A percentile compares a stretch with the other conserved stretches of the same genome.
Evolutionary conservation across 2,329 filamentous ascomycete species (phyloP).

Genomic region (Paraphoma sp.): DNA sequence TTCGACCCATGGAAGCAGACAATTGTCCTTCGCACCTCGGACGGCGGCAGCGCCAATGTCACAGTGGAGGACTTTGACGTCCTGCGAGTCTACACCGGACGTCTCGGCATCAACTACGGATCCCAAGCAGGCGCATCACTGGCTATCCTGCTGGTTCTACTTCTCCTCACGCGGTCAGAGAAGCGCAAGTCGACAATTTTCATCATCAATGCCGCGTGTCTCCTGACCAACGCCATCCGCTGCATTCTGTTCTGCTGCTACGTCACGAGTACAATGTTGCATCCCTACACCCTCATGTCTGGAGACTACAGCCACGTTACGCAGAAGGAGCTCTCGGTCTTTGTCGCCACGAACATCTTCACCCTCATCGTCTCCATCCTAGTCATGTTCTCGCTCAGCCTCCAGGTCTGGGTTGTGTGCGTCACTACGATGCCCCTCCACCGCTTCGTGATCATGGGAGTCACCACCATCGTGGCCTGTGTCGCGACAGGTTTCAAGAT

Average conservation of each 20-base stretch:
- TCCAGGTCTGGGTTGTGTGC: conserved; percentile 70
- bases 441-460: conserved; percentile 53
- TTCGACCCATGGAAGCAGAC: conserved; percentile 62
- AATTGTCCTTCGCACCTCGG: conserved; percentile 54
- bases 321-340: conserved; percentile 52
- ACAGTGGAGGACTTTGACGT: conserved; percentile 53
- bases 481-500: conserved; percentile 62
- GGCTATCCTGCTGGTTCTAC: conserved; percentile 69
- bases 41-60: conserved; percentile 54
- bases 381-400: conserved; percentile 65
- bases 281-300: conserved; percentile 67
- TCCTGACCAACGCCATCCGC: conserved; percentile 68
- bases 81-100: conserved; percentile 56
- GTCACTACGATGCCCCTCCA: conserved; percentile 55
- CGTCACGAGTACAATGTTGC: conserved; percentile 65
- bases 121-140: conserved; percentile 73
- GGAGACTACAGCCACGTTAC: conserved; percentile 62
- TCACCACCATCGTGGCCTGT: conserved; percentile 58
- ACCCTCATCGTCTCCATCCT: conserved; percentile 61
- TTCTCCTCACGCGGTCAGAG: conserved; percentile 69
- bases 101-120: conserved; percentile 68
- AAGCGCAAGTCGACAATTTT: conserved; percentile 72
- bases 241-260: conserved; percentile 64
- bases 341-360: conserved; percentile 58
- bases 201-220: conserved; percentile 67